Conservation (phyloP, 2,329 filamentous ascomycete species). For the Xylariaceae sp. region DNA sequence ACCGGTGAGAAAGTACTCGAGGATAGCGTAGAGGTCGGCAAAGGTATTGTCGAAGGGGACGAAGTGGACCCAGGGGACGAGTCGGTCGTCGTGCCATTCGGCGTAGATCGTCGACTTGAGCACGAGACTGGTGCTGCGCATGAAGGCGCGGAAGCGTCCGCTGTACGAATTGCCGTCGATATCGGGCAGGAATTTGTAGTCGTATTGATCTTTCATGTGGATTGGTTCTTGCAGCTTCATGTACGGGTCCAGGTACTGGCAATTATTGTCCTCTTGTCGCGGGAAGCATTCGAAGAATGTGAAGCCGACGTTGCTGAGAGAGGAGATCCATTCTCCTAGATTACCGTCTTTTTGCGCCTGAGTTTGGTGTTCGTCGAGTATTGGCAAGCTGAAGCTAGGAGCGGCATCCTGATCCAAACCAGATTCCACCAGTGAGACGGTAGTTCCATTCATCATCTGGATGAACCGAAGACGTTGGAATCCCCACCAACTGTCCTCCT, state of each 20-base stretch:
- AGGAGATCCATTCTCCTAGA: constrained; percentile 39
- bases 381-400: constrained; percentile 42
- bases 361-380: constrained; percentile 38
- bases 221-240: constrained; percentile 32
- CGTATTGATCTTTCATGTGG: constrained; percentile 46
- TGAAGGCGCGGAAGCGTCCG: constrained; percentile 57
- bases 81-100: constrained; percentile 69
- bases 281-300: constrained; percentile 37
- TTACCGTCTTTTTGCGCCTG: constrained; percentile 28
- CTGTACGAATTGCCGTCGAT: constrained; percentile 65
- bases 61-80: constrained; percentile 68
- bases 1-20: constrained; percentile 61
- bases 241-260: constrained; percentile 37
- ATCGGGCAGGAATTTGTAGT: constrained; percentile 63
- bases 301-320: constrained; percentile 42
- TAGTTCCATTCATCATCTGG: constrained; percentile 60
- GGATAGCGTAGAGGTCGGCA: constrained; percentile 58
- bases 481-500: constrained; percentile 54
- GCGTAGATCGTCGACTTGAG: constrained; percentile 68
- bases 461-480: constrained; percentile 66
- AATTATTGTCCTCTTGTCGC: constrained; percentile 26
- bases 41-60: constrained; percentile 66
- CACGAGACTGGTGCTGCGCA: constrained; percentile 58
- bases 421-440: constrained; percentile 43
- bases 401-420: constrained; percentile 31